Conservation (phyloP, 495 filamentous ascomycete genomes). For the Daldinia loculata region DNA sequence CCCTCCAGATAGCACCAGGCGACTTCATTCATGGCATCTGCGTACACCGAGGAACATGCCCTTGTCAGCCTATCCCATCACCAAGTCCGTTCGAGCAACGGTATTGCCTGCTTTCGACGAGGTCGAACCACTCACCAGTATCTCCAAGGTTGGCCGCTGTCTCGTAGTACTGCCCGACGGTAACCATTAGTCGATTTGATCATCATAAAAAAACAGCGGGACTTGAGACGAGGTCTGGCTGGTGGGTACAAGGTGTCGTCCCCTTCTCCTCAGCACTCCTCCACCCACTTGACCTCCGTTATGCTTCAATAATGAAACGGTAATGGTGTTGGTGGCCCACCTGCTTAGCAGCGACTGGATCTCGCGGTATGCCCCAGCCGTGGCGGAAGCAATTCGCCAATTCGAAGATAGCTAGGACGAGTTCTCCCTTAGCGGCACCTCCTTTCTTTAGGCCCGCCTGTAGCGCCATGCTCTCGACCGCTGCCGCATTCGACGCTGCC, state of each 20-base stretch:
- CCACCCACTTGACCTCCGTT: conserved; percentile 15
- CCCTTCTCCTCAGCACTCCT: conserved; percentile 9
- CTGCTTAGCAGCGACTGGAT: conserved; percentile 82
- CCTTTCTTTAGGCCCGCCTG: conserved; percentile 89
- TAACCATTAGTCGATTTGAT: conserved; percentile 41
- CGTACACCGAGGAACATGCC: conserved; percentile 33
- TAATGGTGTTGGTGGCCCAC: conserved; percentile 44
- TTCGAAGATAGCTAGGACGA: conserved; percentile 97
- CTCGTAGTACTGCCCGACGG: conserved; percentile 83
- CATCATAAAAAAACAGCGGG: conserved; percentile 27
- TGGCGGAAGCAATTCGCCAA: conserved; percentile 94
- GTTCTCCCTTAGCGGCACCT: conserved; percentile 93
- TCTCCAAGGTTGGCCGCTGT: conserved; percentile 96
- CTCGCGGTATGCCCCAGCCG: conserved; percentile 92
- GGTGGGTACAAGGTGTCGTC: conserved; percentile 23
- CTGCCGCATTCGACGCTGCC: conserved; percentile 90
- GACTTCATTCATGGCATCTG: conserved; percentile 96
- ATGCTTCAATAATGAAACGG: conserved; percentile 36
- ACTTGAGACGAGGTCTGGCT: conserved; percentile 21
- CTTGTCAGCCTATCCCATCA: conserved; percentile 35
- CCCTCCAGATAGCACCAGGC: conserved; percentile 97
- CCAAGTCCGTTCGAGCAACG: conserved; percentile 25
- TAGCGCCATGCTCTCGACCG: conserved; percentile 83
- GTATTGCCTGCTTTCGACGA: conserved; percentile 23
- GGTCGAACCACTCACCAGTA: conserved; percentile 60